Conservation (phyloP, 495 filamentous ascomycete genomes). For the Hyphodiscus hymeniophilus region DNA sequence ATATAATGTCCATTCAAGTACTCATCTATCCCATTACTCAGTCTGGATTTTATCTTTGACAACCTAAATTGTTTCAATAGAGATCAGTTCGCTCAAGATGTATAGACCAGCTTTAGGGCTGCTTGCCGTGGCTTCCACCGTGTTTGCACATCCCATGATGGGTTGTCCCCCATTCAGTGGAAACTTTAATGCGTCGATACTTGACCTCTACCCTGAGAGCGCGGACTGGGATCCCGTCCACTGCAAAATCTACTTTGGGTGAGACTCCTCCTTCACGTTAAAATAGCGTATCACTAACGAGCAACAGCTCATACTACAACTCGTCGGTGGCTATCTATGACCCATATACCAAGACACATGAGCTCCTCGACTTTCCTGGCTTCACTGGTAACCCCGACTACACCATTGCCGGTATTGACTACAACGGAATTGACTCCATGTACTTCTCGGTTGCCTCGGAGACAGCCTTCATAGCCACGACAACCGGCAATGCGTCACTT, state of each 20-base stretch:
- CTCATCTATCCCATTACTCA: no score
- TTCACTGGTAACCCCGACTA: background rate
- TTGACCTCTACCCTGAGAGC: background rate
- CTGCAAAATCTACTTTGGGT: constrained; percentile 2
- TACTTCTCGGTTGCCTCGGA: background rate
- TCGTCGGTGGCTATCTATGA: background rate
- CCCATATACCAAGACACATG: background rate
- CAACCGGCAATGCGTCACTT: background rate
- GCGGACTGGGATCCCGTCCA: background rate
- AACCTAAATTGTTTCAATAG: no score
- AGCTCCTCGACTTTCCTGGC: background rate
- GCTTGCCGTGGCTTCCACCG: background rate
- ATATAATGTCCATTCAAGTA: no score
- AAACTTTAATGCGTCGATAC: background rate
- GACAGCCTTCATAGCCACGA: background rate
- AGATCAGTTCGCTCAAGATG: background rate
- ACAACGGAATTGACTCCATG: background rate
- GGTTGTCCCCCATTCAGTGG: background rate
- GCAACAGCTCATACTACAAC: background rate
- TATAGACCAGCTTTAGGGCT: background rate
- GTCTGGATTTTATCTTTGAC: no score
- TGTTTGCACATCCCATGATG: background rate
- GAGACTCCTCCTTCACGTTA: background rate
- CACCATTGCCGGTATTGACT: background rate
- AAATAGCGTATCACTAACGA: background rate